phyloP scores from a whole-genome alignment of 2,329 filamentous ascomycete species.

The Alternaria hordeiaustralica region DNA sequence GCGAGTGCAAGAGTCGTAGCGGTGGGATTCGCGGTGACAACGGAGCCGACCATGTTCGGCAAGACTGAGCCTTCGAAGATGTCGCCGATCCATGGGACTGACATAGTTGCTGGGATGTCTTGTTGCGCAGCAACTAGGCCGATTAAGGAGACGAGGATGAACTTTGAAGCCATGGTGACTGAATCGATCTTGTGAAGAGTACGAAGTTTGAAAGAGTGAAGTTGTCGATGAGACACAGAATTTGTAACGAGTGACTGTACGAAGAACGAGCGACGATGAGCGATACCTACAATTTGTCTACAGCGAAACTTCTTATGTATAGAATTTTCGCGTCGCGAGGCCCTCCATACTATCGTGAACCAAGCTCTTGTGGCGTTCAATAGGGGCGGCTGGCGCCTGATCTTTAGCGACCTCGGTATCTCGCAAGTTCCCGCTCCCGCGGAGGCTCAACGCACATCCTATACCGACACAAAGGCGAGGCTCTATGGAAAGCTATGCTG shows the following conservation, averaged over 20 bases:
- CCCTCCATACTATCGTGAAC: neutral
- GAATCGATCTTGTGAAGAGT: neutral
- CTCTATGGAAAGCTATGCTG: neutral
- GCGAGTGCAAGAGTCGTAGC: conserved; percentile 20
- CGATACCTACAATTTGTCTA: neutral
- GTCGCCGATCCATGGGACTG: conserved; percentile 15
- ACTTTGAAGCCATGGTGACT: conserved; percentile 10
- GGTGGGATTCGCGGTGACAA: conserved; percentile 18
- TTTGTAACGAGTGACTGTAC: neutral
- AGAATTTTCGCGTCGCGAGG: neutral
- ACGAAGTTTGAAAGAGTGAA: neutral
- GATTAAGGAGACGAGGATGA: conserved; percentile 9
- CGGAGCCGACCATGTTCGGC: conserved; percentile 13
- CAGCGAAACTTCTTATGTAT: neutral
- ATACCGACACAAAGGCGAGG: neutral
- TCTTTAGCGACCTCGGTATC: neutral
- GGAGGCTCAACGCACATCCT: neutral
- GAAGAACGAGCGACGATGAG: neutral
- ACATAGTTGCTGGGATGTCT: conserved; percentile 16
- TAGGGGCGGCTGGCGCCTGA: conserved; percentile 5
- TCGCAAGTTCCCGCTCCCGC: neutral
- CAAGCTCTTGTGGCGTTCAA: neutral
- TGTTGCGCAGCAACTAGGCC: conserved; percentile 18
- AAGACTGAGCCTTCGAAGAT: neutral
- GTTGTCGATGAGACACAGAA: neutral